Conservation (phyloP, 1,284 basidiomycete genomes). For the Microbotryum saponariae region DNA sequence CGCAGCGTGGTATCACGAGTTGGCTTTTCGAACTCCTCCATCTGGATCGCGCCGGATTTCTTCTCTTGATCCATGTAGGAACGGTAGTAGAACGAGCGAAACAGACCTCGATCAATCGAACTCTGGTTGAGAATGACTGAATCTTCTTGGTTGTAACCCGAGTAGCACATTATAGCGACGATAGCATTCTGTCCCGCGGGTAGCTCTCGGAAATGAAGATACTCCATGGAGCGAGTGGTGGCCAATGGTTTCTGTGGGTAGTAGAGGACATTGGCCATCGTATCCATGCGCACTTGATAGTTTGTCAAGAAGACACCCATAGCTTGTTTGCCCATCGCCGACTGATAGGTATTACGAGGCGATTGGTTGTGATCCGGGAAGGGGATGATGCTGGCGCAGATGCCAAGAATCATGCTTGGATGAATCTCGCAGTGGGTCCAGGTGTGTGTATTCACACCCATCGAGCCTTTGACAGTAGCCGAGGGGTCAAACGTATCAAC, state of each 20-base stretch:
- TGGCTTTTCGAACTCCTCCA: conserved; percentile 97
- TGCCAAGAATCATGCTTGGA: conserved; percentile 96
- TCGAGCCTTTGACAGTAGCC: conserved; percentile 42
- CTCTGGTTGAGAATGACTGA: conserved; percentile 99
- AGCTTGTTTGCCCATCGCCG: conserved; percentile 99
- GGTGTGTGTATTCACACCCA: conserved; percentile 51
- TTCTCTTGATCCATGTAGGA: conserved; percentile 91
- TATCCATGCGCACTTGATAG: conserved; percentile 92
- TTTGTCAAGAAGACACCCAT: conserved; percentile 99
- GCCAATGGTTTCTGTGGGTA: conserved; percentile 99
- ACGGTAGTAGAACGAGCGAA: conserved; percentile 97
- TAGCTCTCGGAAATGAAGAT: conserved; percentile 92
- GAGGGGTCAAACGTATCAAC: conserved; percentile 47
- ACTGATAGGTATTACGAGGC: conserved; percentile 98
- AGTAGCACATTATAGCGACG: conserved; percentile 96
- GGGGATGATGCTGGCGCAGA: conserved; percentile 96
- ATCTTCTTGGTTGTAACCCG: conserved; percentile 99
- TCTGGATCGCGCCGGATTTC: conserved; percentile 81
- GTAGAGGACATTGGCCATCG: conserved; percentile 97
- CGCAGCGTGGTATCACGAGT: conserved; percentile 84
- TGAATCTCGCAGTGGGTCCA: conserved; percentile 99
- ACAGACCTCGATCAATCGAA: conserved; percentile 93
- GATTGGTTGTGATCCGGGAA: conserved; percentile 99
- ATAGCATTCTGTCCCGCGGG: conserved; percentile 90
- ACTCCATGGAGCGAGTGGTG: conserved; percentile 97